Evolutionary conservation across 345 rosid genomes (phyloP).

Genomic region (Hevea brasiliensis): DNA sequence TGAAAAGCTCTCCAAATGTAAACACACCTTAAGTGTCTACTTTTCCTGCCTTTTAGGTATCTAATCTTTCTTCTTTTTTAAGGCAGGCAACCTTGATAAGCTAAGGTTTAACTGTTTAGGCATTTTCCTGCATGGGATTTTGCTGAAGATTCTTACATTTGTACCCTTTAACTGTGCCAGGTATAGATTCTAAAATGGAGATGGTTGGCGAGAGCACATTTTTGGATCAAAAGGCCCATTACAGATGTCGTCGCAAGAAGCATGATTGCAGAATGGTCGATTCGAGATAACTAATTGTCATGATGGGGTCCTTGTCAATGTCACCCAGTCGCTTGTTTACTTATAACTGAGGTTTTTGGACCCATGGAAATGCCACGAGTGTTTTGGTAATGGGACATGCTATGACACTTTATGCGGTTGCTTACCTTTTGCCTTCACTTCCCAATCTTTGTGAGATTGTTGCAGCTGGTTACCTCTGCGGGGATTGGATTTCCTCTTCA

Average conservation of each 20-base stretch:
- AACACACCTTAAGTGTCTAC: no score
- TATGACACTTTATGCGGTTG: neutral
- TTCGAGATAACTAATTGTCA: constrained; percentile 32
- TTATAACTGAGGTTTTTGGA: neutral
- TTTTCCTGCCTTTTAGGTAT: neutral
- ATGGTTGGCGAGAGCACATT: constrained; percentile 73
- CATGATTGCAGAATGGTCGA: constrained; percentile 75
- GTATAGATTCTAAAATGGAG: constrained; percentile 61
- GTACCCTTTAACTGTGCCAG: constrained; percentile 30
- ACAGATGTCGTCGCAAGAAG: constrained; percentile 85
- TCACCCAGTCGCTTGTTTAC: neutral
- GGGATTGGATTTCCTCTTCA: neutral
- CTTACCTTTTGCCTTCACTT: neutral
- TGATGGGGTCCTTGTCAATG: neutral
- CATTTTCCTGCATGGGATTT: neutral
- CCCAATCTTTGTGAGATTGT: neutral
- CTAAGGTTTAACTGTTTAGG: neutral
- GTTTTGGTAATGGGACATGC: no score
- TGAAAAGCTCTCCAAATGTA: no score
- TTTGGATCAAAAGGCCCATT: constrained; percentile 65
- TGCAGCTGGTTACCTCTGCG: neutral
- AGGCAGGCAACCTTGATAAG: neutral
- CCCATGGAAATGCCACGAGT: constrained; percentile 1
- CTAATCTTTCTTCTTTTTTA: no score
- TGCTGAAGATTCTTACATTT: constrained; percentile 5